Percentiles rank a stretch among this genome's conserved stretches.
phyloP scores from a whole-genome alignment of 2,329 filamentous ascomycete genomes.

The Cercospora citrullina region DNA sequence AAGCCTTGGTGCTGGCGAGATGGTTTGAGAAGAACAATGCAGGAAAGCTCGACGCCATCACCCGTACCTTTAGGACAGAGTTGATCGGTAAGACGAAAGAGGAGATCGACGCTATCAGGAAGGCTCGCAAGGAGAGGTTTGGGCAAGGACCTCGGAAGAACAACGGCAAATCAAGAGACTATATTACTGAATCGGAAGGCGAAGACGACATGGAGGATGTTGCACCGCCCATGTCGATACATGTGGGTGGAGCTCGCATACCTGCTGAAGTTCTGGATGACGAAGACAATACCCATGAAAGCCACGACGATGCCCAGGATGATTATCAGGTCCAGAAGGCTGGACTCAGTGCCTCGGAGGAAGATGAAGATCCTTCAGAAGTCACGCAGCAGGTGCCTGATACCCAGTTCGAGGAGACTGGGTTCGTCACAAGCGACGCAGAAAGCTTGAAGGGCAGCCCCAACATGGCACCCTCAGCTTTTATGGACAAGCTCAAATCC shows the following conservation, averaged over 20 bases:
- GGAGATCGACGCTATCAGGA: conserved; percentile 21
- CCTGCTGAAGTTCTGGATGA: neutral
- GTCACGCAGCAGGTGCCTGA: conserved; percentile 9
- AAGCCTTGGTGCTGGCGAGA: conserved; percentile 23
- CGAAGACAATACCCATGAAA: neutral
- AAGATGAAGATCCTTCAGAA: conserved; percentile 5
- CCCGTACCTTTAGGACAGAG: conserved; percentile 22
- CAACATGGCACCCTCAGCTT: conserved; percentile 3
- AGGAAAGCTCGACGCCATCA: conserved; percentile 17
- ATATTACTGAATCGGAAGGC: conserved; percentile 18
- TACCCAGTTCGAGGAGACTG: conserved; percentile 7
- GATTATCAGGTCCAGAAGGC: neutral
- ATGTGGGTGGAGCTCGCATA: neutral
- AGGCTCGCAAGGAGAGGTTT: conserved; percentile 16
- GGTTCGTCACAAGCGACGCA: neutral
- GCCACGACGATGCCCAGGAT: neutral
- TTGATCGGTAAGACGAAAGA: conserved; percentile 25
- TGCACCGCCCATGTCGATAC: neutral
- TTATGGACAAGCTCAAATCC: conserved; percentile 5
- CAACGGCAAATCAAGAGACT: conserved; percentile 11
- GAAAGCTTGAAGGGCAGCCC: conserved; percentile 14
- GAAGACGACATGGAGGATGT: conserved; percentile 6
- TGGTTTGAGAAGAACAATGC: conserved; percentile 23
- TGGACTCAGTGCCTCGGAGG: neutral
- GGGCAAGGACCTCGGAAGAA: neutral